Percentiles rank a stretch among this genome's conserved stretches.
Evolutionary conservation across 2,329 filamentous ascomycete genomes (phyloP).

Genomic region (Aureobasidium sp.): DNA sequence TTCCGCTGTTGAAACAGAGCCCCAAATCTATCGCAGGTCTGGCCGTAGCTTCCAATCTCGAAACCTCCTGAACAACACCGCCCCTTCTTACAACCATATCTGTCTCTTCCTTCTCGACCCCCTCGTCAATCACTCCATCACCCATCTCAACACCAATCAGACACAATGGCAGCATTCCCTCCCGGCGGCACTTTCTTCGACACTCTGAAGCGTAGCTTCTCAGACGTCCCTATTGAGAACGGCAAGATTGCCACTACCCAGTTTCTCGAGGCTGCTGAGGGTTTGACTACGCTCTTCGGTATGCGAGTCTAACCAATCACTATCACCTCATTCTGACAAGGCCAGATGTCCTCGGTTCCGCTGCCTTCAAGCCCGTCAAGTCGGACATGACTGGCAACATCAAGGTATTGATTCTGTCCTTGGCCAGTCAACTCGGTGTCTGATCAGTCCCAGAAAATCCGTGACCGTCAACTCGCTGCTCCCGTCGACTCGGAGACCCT

Average conservation of each 20-base stretch:
- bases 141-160: not conserved
- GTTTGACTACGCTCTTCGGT: slow-evolving; percentile 83
- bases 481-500: slow-evolving; percentile 75
- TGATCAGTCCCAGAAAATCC: slow-evolving; percentile 63
- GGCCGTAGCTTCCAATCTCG: not conserved
- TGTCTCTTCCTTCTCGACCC: not conserved
- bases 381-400: slow-evolving; percentile 86
- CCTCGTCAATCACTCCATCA: not conserved
- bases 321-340: not conserved
- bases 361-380: slow-evolving; percentile 87
- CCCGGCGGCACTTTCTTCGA: slow-evolving; percentile 76
- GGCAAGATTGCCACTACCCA: slow-evolving; percentile 71
- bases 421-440: not conserved
- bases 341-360: slow-evolving; percentile 53
- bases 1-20: not conserved
- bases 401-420: slow-evolving; percentile 51
- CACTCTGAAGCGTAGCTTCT: slow-evolving; percentile 75
- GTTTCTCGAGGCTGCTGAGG: slow-evolving; percentile 88
- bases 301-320: slow-evolving; percentile 20
- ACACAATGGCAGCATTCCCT: slow-evolving; percentile 34
- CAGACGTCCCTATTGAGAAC: slow-evolving; percentile 68
- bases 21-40: not conserved
- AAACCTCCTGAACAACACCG: not conserved
- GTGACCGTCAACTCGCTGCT: slow-evolving; percentile 70
- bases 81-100: not conserved